phyloP scores from a whole-genome alignment of 2,329 filamentous ascomycete species.

The Penicillium sp. region DNA sequence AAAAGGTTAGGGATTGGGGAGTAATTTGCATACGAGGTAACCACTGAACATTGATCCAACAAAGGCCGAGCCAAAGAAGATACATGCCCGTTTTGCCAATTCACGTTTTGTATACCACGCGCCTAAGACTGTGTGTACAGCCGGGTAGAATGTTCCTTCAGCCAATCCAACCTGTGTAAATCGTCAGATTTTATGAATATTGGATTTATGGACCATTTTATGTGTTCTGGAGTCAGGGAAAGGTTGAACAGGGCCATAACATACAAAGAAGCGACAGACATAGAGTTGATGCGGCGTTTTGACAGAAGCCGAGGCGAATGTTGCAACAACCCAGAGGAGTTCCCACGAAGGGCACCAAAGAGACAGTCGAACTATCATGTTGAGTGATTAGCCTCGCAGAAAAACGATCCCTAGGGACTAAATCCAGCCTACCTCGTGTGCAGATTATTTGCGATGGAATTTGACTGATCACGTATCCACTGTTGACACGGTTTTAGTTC shows the following conservation, averaged over 20 bases:
- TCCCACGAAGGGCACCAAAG: conserved; percentile 18
- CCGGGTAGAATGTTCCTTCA: conserved; percentile 10
- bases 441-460: conserved; percentile 18
- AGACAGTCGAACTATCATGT: conserved; percentile 2
- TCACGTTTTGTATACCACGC: conserved; percentile 43
- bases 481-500: not conserved
- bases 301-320: conserved; percentile 29
- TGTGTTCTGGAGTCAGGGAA: conserved; percentile 32
- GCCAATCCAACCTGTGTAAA: conserved; percentile 2
- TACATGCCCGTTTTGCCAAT: conserved; percentile 34
- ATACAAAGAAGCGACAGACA: conserved; percentile 36
- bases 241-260: conserved; percentile 18
- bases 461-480: conserved; percentile 15
- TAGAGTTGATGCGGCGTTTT: conserved; percentile 28
- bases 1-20: conserved; percentile 27
- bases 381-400: conserved; percentile 17
- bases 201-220: conserved; percentile 17
- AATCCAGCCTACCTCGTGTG: conserved; percentile 15
- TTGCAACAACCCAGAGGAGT: conserved; percentile 28
- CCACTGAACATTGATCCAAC: conserved; percentile 36
- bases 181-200: not conserved
- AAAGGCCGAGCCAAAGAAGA: conserved; percentile 33
- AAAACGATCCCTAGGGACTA: conserved; percentile 25
- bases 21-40: conserved; percentile 21
- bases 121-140: conserved; percentile 25